Evolutionary conservation across 371 early-diverging fungal species (phyloP), one percentile per base, ranked within the genome.

Genomic region (Mortierella sp.): DNA sequence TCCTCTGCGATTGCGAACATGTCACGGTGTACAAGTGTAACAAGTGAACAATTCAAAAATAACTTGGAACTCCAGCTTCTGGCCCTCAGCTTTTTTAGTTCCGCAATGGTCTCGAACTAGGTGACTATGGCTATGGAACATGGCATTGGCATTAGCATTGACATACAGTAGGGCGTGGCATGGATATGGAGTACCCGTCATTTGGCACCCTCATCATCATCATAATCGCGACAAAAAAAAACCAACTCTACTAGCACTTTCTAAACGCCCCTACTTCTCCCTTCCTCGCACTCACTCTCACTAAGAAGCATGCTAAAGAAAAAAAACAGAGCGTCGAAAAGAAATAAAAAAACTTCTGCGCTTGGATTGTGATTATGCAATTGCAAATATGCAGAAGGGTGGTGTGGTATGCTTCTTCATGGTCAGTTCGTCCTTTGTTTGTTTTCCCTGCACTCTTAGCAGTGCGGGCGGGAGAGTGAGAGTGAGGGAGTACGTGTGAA

Each of bases 311-410:
- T 19, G 9, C 61, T 31, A 37, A 37, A 31, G 19, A n/a, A 9
- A n/a, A 40, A 39, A 31, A 37, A 40, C 16, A 10, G 24, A 40
- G 40, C 14, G 3, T n/a, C 16, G 29, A 45, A 26, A 26, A 31
- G 6, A 26, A 44, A 16, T 29, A 55, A 55, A 55, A 55, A 31
- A 34, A 16, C 58, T 55, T 61, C 61, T 61, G 61, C 61, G 61
- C 61, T 61, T 61, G 34, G 61, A 39, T 61, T 34, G 61, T 61
- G 61, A 61, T 61, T 61, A 61, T 61, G 61, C 61, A 61, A 61
- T 61, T 61, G 61, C 61, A 39, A 61, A 61, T 61, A 37, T 61
- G 61, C 34, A 61, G 9, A 39, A 34, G 31, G 34, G 61, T n/a
- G 47, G 1, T 52, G 52, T 52, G 52, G 52, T 5, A 26, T 52